Conservation (phyloP, 169 alveolate genomes). For the Prorocentrum cordatum region DNA sequence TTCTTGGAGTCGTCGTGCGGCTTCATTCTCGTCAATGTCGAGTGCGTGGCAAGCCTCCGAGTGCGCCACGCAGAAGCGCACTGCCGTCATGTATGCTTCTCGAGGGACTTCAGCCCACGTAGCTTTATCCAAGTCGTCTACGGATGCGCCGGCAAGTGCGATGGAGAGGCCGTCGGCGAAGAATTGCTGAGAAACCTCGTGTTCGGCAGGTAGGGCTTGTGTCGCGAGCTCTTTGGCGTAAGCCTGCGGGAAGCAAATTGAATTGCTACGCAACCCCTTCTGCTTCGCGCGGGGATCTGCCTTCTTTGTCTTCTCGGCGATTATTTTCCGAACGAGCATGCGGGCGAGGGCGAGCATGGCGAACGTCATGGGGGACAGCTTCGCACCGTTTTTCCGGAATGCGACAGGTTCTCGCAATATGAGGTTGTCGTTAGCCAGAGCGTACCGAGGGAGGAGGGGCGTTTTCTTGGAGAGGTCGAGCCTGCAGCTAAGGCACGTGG, state of each 20-base stretch:
- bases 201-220: not conserved
- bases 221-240: not conserved
- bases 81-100: too few species aligned
- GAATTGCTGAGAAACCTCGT: not conserved
- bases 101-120: too few species aligned
- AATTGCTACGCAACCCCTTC: not conserved
- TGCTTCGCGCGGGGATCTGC: not conserved
- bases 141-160: slow-evolving; percentile 1
- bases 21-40: too few species aligned
- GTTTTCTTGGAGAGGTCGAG: too few species aligned
- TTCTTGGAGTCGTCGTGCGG: too few species aligned
- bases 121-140: too few species aligned
- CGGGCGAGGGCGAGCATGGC: not conserved
- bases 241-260: not conserved
- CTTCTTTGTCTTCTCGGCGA: not conserved
- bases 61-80: too few species aligned
- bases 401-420: not conserved
- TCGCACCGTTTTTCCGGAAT: not conserved
- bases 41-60: too few species aligned
- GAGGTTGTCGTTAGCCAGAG: not conserved
- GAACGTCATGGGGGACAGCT: not conserved
- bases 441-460: too few species aligned
- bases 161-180: not conserved
- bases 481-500: too few species aligned
- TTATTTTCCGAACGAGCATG: not conserved